phyloP scores from a whole-genome alignment of 192 early-diverging fungal genomes.

The Coemansia sp. region DNA sequence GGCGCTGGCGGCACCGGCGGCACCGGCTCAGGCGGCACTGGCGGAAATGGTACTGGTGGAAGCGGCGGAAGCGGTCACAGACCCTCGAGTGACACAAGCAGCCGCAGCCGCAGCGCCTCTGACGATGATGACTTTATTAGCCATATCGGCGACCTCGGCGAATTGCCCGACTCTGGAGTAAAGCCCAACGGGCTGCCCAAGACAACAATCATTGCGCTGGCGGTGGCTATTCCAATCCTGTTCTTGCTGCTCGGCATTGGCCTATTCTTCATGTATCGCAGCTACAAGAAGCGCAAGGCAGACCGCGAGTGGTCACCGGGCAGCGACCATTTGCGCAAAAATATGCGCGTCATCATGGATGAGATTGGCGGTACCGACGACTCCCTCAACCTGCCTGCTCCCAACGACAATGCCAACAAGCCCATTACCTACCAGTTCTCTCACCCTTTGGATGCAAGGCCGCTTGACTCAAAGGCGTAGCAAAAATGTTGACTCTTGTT shows the following conservation, averaged over 20 bases:
- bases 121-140: background rate
- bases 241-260: constrained; percentile 22
- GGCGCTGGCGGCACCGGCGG: background rate
- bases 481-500: background rate
- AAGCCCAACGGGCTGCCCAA: constrained; percentile 7
- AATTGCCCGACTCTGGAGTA: background rate
- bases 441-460: background rate
- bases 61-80: constrained; percentile 5
- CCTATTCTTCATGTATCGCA: constrained; percentile 21
- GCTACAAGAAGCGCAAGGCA: constrained; percentile 19
- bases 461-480: background rate
- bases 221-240: constrained; percentile 12
- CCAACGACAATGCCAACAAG: background rate
- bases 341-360: constrained; percentile 8
- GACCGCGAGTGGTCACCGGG: constrained; percentile 2
- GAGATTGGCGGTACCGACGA: background rate
- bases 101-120: background rate
- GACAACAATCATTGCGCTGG: constrained; percentile 19
- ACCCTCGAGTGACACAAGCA: background rate
- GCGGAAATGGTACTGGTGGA: background rate
- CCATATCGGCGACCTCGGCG: background rate
- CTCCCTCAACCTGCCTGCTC: background rate
- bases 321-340: constrained; percentile 4
- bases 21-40: background rate
- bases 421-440: background rate